Evolutionary conservation across 306 rosid genomes (phyloP).

Genomic region (Vigna trinervia): DNA sequence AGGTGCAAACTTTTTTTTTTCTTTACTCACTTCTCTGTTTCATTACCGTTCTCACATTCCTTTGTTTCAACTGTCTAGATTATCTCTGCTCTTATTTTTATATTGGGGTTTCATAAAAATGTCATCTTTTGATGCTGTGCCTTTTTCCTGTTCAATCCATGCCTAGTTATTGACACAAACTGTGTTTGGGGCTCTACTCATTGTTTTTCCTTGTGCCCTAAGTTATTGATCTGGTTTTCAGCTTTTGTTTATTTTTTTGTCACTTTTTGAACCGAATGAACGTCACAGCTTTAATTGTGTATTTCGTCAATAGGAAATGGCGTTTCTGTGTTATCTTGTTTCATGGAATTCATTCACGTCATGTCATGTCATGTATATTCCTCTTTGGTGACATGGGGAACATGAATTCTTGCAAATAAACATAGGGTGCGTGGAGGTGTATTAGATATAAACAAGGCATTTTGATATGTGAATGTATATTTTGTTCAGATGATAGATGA

Average conservation of each 20-base stretch:
- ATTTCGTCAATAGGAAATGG: background rate
- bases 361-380: background rate
- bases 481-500: constrained; percentile 17
- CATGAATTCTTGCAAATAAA: constrained; percentile 10
- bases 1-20: constrained; percentile 46
- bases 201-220: constrained; percentile 53
- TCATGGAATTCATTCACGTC: background rate
- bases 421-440: background rate
- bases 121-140: constrained; percentile 19
- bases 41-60: background rate
- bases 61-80: background rate
- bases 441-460: background rate
- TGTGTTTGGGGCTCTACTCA: constrained; percentile 3
- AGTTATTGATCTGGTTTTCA: constrained; percentile 40
- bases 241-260: background rate
- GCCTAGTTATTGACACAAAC: constrained; percentile 7
- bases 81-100: background rate
- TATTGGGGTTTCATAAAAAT: constrained; percentile 22
- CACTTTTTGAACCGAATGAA: constrained; percentile 1
- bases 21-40: constrained; percentile 22
- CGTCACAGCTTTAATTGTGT: background rate
- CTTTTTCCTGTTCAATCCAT: background rate
- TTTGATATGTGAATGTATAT: background rate
- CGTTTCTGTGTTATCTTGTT: background rate
- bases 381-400: background rate